phyloP scores from a whole-genome alignment of 495 filamentous ascomycete genomes.

The Annulohypoxylon nitens region DNA sequence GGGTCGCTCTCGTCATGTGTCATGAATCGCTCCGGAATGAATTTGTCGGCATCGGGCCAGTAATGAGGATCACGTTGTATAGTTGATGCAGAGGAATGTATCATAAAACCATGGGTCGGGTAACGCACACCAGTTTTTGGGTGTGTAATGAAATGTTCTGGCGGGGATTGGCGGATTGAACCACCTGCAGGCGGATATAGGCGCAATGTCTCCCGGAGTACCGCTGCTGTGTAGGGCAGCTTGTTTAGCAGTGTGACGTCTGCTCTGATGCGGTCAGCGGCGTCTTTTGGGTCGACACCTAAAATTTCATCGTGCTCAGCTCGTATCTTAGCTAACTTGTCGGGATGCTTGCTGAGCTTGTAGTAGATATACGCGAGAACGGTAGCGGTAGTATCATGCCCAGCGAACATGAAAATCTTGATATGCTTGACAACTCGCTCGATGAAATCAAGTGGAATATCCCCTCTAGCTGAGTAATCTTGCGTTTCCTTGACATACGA shows the following conservation, averaged over 20 bases:
- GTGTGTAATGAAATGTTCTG: constrained; percentile 52
- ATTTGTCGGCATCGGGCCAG: constrained; percentile 53
- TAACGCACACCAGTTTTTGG: constrained; percentile 46
- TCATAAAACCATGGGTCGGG: constrained; percentile 53
- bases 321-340: constrained; percentile 50
- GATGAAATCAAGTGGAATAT: constrained; percentile 41
- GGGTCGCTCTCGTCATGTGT: constrained; percentile 42
- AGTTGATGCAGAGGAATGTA: constrained; percentile 49
- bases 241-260: constrained; percentile 58
- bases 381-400: constrained; percentile 62
- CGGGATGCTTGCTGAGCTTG: constrained; percentile 54
- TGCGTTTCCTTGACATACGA: constrained; percentile 41
- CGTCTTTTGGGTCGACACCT: constrained; percentile 47
- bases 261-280: constrained; percentile 40
- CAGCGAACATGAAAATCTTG: constrained; percentile 59
- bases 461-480: constrained; percentile 12
- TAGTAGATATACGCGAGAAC: constrained; percentile 57
- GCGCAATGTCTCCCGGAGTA: constrained; percentile 65
- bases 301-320: constrained; percentile 59
- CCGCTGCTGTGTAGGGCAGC: constrained; percentile 59
- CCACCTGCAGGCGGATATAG: constrained; percentile 56
- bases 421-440: constrained; percentile 48
- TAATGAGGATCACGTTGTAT: constrained; percentile 46
- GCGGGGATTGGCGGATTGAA: constrained; percentile 51
- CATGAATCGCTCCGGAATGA: constrained; percentile 62